Conservation (phyloP, 2,329 filamentous ascomycete species). For the Cercospora nicotianae region DNA sequence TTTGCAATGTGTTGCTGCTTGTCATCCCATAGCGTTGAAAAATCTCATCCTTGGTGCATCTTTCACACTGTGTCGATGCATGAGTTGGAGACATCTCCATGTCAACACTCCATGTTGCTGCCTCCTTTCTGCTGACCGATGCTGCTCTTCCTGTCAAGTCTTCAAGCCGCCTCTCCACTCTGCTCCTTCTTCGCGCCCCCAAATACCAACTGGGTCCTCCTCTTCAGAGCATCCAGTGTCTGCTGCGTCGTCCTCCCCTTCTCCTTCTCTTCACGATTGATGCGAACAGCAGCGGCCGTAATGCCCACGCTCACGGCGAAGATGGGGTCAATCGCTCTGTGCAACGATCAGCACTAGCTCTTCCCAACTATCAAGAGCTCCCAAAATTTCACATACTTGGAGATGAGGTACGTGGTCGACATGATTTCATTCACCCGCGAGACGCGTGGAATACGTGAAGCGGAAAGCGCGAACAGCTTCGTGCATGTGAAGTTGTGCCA, state of each 20-base stretch:
- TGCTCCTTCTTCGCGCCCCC: constrained; percentile 5
- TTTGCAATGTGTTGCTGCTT: not conserved
- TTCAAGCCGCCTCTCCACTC: not conserved
- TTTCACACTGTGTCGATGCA: not conserved
- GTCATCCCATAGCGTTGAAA: not conserved
- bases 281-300: constrained; percentile 44
- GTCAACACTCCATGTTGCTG: not conserved
- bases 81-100: not conserved
- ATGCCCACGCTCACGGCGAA: constrained; percentile 52
- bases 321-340: constrained; percentile 50
- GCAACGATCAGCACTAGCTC: not conserved
- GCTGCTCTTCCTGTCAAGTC: too few relatives aligned
- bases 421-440: constrained; percentile 15
- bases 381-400: constrained; percentile 38
- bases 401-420: constrained; percentile 44
- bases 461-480: not conserved
- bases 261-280: constrained; percentile 51
- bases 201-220: constrained; percentile 40
- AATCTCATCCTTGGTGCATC: not conserved
- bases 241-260: constrained; percentile 44
- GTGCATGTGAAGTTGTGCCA: constrained; percentile 6
- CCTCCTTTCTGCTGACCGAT: not conserved
- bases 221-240: constrained; percentile 44
- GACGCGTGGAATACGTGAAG: not conserved
- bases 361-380: not conserved